Percentiles rank a stretch among this genome's conserved stretches.
Evolutionary conservation across 1,139 yeast genomes (phyloP).

Genomic region (Yamadazyma sp.): DNA sequence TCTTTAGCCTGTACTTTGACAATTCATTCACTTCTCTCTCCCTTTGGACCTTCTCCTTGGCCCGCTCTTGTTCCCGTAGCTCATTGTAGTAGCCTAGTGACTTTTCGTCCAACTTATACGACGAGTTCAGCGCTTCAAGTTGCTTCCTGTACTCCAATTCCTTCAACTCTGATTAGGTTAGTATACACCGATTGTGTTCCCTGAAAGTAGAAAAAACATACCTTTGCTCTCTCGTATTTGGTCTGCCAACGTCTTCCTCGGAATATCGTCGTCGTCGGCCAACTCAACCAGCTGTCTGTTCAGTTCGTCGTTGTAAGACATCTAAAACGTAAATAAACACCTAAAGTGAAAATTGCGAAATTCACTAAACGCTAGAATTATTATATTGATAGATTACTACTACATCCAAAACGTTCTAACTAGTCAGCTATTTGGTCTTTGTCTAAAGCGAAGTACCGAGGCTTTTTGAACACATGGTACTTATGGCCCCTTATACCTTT

Average conservation of each 20-base stretch:
- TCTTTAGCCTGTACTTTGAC: slow-evolving; percentile 8
- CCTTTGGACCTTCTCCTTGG: slow-evolving; percentile 14
- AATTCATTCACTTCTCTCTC: slow-evolving; percentile 12
- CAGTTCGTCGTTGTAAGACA: too few relatives aligned
- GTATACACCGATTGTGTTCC: neutral
- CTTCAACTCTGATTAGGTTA: slow-evolving; percentile 19
- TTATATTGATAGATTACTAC: neutral
- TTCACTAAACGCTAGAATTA: neutral
- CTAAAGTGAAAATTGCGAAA: slow-evolving; percentile 1
- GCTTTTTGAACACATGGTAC: slow-evolving; percentile 92
- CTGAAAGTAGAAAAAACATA: slow-evolving; percentile 18
- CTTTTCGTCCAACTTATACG: slow-evolving; percentile 34
- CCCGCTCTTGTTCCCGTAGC: slow-evolving; percentile 19
- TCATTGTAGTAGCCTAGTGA: slow-evolving; percentile 29
- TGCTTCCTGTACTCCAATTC: slow-evolving; percentile 35
- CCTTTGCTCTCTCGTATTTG: slow-evolving; percentile 38
- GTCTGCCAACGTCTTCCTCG: slow-evolving; percentile 34
- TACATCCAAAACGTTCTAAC: neutral
- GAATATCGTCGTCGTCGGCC: slow-evolving; percentile 11
- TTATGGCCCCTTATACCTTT: slow-evolving; percentile 92
- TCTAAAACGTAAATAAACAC: too few relatives aligned
- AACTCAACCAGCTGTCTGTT: too few relatives aligned
- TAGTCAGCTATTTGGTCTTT: slow-evolving; percentile 3
- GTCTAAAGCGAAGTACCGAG: slow-evolving; percentile 61
- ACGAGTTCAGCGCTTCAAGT: slow-evolving; percentile 37